Percentiles rank a stretch among this genome's conserved stretches.
phyloP scores from a whole-genome alignment of 1,284 basidiomycete genomes.

The Ustilago hordei region DNA sequence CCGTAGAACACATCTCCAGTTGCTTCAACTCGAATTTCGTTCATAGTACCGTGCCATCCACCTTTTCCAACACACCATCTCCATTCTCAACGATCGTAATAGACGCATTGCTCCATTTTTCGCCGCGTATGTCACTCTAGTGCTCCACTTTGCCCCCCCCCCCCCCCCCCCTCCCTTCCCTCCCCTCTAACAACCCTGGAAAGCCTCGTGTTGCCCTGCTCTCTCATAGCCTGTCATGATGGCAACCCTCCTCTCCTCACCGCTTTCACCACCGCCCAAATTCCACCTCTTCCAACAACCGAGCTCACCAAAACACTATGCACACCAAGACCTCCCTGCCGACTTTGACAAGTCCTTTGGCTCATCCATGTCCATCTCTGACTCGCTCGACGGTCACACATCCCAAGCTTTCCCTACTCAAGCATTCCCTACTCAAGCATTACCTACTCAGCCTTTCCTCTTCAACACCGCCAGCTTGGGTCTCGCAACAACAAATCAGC shows the following conservation, averaged over 20 bases:
- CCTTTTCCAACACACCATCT: not conserved
- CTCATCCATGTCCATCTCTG: constrained; percentile 68
- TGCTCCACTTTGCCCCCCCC: not conserved
- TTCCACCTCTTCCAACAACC: constrained; percentile 55
- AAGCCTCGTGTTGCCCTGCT: not conserved
- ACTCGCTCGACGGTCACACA: constrained; percentile 56
- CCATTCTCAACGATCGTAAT: no score
- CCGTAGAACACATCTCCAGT: not conserved
- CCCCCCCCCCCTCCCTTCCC: not conserved
- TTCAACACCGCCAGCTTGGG: constrained; percentile 24
- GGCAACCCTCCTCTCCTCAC: constrained; percentile 50
- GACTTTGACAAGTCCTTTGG: constrained; percentile 67
- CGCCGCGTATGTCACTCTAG: constrained; percentile 16
- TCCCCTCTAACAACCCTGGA: not conserved
- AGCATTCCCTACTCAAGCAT: constrained; percentile 2
- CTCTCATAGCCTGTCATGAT: constrained; percentile 16
- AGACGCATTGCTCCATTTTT: not conserved
- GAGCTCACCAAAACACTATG: constrained; percentile 47
- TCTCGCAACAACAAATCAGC: constrained; percentile 27
- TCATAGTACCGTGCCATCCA: not conserved
- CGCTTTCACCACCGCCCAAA: constrained; percentile 31
- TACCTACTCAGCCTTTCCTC: constrained; percentile 21
- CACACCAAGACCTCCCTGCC: constrained; percentile 56
- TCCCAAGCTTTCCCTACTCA: constrained; percentile 21
- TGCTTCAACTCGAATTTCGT: not conserved